phyloP scores from a whole-genome alignment of 371 early-diverging fungal species.

The Apophysomyces sp. region DNA sequence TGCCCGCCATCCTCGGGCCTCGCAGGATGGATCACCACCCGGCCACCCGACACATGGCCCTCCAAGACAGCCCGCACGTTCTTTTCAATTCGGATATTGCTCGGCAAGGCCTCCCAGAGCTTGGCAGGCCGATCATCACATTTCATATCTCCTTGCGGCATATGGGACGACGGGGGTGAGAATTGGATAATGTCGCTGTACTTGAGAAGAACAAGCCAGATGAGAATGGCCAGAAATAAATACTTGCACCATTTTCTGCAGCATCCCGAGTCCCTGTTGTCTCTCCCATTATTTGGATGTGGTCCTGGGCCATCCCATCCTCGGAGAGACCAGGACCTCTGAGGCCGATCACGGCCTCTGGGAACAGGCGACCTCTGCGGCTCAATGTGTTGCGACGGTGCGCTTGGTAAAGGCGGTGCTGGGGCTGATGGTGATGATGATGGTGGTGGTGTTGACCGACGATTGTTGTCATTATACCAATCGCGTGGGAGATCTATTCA shows the following conservation, averaged over 20 bases:
- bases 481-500: not conserved
- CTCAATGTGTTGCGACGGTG: not conserved
- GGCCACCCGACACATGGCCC: constrained; percentile 11
- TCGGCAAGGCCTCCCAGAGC: constrained; percentile 16
- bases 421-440: not conserved
- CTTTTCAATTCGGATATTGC: constrained; percentile 7
- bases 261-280: constrained; percentile 7
- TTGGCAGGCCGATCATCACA: constrained; percentile 7
- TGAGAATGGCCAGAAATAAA: constrained; percentile 14
- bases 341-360: not conserved
- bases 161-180: not conserved
- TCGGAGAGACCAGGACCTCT: not conserved
- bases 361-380: not conserved
- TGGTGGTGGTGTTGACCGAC: not conserved
- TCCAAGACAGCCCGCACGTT: constrained; percentile 6
- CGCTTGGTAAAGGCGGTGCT: not conserved
- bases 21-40: constrained; percentile 10
- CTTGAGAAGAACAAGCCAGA: constrained; percentile 16
- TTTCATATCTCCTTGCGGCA: not conserved
- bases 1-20: not conserved
- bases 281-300: not conserved
- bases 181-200: constrained; percentile 11
- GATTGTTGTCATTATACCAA: not conserved
- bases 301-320: not conserved
- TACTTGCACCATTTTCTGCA: constrained; percentile 24